Base-by-base conservation (phyloP, 2,329 filamentous ascomycete genomes). In the Trichoderma sp. region DNA sequence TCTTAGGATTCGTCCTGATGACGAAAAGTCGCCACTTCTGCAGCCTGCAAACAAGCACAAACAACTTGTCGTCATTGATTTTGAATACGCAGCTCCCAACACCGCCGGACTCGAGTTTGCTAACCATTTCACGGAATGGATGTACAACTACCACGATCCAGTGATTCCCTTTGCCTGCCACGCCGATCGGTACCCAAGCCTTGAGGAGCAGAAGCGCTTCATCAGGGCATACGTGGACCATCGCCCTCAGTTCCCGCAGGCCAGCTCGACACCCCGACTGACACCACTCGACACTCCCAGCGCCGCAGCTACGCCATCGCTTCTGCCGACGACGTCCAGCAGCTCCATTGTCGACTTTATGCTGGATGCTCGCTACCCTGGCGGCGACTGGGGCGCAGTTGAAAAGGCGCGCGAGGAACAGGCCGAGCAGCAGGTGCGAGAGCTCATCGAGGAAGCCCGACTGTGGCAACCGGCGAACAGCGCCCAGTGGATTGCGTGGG, bases 61-160 rank as follows among this genome's bases (percentile, higher is more conserved):
- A 81, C 95, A 97, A 82, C 88, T 99, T 15, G 88, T 98, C 17
- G 96, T 99, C 74, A 99, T 99, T 78, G 96, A 99, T 80, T 99
- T 99, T 77, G 96, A 99, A 79, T 99, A 99, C 79, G 93, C 96
- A 1, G 95, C 91, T 3, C 94, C 95, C 71, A 99, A 98, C 79
- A 86, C 91, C 0, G 90, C 90, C 0, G 96, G 94, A 1, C 86
- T 94, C 17, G 96, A 99, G 81, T 98, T 99, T 79, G 96, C 94
- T 71, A 99, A 99, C 80, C 96, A 99, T 82, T 99, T 99, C 82
- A 93, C 93, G 1, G 96, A 99, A 82, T 99, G 96, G 96, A 93
- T 93, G 76, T 98, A 98, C 85, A 95, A 99, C 82, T 99, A 99
- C 82, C 95, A 98, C 79, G 91, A 96, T 78, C 81, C 88, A 3